phyloP scores from a whole-genome alignment of 495 filamentous ascomycete species.

The Penicillium fimorum region DNA sequence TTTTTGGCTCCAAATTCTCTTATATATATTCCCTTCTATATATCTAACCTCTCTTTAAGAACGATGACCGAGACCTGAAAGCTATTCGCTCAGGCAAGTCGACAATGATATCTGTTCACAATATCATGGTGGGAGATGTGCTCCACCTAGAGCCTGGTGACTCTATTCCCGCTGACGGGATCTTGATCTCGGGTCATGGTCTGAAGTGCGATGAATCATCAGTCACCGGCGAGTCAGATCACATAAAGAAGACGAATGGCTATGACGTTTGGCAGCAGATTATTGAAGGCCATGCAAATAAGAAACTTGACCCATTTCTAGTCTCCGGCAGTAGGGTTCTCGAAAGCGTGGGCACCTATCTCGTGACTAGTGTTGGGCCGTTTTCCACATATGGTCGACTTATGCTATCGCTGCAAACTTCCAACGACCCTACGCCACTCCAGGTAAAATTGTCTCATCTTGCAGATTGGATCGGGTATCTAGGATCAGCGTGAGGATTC shows the following conservation, averaged over 20 bases:
- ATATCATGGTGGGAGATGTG: slow-evolving; percentile 70
- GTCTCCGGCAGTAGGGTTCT: slow-evolving; percentile 63
- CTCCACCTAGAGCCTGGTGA: slow-evolving; percentile 73
- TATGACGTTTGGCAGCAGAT: slow-evolving; percentile 57
- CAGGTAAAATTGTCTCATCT: slow-evolving; percentile 61
- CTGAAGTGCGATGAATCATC: slow-evolving; percentile 69
- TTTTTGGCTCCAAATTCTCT: too few relatives aligned
- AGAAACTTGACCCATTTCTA: slow-evolving; percentile 65
- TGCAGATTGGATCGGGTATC: slow-evolving; percentile 62
- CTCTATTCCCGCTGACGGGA: slow-evolving; percentile 61
- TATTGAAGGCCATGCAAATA: too few relatives aligned
- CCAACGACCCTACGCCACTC: slow-evolving; percentile 61
- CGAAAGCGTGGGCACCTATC: slow-evolving; percentile 63
- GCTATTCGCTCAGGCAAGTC: slow-evolving; percentile 74
- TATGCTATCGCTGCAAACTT: slow-evolving; percentile 60
- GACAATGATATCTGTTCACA: slow-evolving; percentile 65
- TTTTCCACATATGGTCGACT: slow-evolving; percentile 64
- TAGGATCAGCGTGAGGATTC: slow-evolving; percentile 44
- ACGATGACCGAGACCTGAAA: slow-evolving; percentile 76
- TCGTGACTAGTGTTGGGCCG: slow-evolving; percentile 62
- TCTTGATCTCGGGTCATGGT: slow-evolving; percentile 60
- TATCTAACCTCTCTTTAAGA: too few relatives aligned
- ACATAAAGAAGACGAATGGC: slow-evolving; percentile 60
- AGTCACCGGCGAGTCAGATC: slow-evolving; percentile 67
- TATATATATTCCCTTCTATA: too few relatives aligned